Evolutionary conservation across 2,329 filamentous ascomycete genomes (phyloP), one percentile per base, ranked within the genome.

Genomic region (Pseudogymnoascus sp.): DNA sequence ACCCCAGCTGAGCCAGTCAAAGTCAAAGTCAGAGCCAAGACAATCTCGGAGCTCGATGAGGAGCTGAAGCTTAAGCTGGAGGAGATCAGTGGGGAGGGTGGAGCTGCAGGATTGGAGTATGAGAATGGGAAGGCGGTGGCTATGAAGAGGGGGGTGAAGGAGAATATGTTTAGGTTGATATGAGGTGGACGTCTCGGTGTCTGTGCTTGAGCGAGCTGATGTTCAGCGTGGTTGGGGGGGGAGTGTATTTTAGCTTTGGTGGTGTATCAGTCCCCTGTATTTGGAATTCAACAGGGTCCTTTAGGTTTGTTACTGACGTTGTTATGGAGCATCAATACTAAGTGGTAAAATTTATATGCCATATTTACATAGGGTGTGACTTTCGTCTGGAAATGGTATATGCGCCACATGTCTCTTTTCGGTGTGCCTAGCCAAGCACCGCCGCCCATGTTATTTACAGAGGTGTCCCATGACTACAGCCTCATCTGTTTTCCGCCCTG

Each of bases 151-250:
- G 82, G 86, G 37, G 89, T 93, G 10, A 86, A 82, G 72, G 84
- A 87, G 62, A 91, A 91, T 69, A 91, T 91, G 88, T 92, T 92
- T 72, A 79, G 88, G 14, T 83, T 88, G 65, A 90, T 90, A 18
- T 85, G 69, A 74, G 59, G 14, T 61, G 34, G 31, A 7, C 3
- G 34, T 40, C 7, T 39, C 4, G 16, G 26, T 36, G 29, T 12
- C 6, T 18, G 29, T 10, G 54, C 4, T 60, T 36, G 29, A 23
- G 12, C 11, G 21, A 26, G 42, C 21, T 26, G 21, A 7, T 47
- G 11, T 4, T 47, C 12, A 4, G 14, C 5, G 45, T 0, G 14
- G 23, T 10, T n/a, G 23, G 45, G 45, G 42, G 10, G 11, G 23
- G 5, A 4, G 21, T 51, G 45, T 29, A 51, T n/a, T 29, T 51